phyloP scores from a whole-genome alignment of 2,329 filamentous ascomycete species.

The Endoconidiophora laricicola region DNA sequence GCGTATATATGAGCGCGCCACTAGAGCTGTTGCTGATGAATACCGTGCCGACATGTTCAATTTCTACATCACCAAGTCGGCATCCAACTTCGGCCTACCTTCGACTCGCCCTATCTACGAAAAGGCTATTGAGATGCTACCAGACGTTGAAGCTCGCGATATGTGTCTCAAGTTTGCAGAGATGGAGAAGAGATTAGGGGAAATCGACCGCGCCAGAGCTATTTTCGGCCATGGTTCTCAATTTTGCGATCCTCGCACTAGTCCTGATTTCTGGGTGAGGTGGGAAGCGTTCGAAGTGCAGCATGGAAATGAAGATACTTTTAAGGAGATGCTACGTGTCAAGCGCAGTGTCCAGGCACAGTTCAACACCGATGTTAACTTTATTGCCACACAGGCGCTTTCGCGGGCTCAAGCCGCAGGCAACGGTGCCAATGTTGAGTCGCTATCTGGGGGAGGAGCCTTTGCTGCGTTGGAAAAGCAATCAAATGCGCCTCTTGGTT shows the following conservation, averaged over 20 bases:
- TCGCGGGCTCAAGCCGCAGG: constrained; percentile 54
- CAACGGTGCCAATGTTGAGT: constrained; percentile 25
- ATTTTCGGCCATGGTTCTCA: constrained; percentile 96
- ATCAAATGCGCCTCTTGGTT: constrained; percentile 73
- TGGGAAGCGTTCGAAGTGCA: constrained; percentile 97
- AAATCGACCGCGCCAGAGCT: constrained; percentile 85
- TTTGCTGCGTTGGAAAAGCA: constrained; percentile 84
- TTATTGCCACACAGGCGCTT: constrained; percentile 89
- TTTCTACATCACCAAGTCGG: constrained; percentile 97
- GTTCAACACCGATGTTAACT: constrained; percentile 98
- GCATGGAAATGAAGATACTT: constrained; percentile 97
- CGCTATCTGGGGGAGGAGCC: constrained; percentile 43
- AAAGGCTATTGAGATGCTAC: constrained; percentile 80
- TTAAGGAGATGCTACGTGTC: constrained; percentile 97
- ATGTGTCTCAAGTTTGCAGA: constrained; percentile 99
- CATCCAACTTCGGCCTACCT: constrained; percentile 90
- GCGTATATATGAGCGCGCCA: constrained; percentile 97
- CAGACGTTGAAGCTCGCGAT: constrained; percentile 80
- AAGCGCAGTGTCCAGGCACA: constrained; percentile 94
- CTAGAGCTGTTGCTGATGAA: constrained; percentile 83
- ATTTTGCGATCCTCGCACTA: constrained; percentile 89
- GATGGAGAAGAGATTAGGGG: constrained; percentile 80
- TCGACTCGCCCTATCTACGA: constrained; percentile 95
- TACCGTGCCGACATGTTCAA: constrained; percentile 97
- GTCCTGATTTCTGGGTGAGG: constrained; percentile 80